Conservation (phyloP, 805 yeast species). For the Scheffersomyces spartinae region DNA sequence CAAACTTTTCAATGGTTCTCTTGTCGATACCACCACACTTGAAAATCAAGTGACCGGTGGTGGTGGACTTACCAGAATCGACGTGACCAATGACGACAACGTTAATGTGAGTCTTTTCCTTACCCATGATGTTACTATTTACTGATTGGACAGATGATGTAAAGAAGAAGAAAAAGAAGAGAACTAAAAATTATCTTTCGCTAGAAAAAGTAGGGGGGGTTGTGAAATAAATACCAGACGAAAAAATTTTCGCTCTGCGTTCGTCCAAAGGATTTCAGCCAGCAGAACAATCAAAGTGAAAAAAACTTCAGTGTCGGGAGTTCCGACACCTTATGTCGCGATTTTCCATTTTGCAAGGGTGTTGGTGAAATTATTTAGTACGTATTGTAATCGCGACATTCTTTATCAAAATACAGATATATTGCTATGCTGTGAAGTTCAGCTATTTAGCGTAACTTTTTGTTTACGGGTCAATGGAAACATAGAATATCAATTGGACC, state of each 20-base stretch:
- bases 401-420: too few species aligned
- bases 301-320: too few species aligned
- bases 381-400: too few species aligned
- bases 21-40: conserved; percentile 99
- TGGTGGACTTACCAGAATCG: conserved; percentile 98
- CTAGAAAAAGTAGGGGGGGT: too few species aligned
- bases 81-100: conserved; percentile 99
- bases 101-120: conserved; percentile 96
- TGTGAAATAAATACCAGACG: conserved; percentile 4
- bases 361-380: too few species aligned
- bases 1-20: conserved; percentile 97
- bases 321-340: too few species aligned
- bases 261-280: conserved; percentile 1
- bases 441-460: too few species aligned
- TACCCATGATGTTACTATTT: conserved; percentile 45
- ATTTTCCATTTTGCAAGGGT: too few species aligned
- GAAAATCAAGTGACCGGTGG: conserved; percentile 98
- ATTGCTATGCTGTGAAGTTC: too few species aligned
- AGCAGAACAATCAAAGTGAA: too few species aligned
- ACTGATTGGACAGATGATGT: conserved; percentile 1
- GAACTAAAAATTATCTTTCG: conserved; percentile 2
- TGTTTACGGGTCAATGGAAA: too few species aligned
- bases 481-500: too few species aligned
- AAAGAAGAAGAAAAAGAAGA: conserved; percentile 3
- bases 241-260: conserved; percentile 4